Conservation (phyloP, 331 rosid genomes). For the Malus hybrid region DNA sequence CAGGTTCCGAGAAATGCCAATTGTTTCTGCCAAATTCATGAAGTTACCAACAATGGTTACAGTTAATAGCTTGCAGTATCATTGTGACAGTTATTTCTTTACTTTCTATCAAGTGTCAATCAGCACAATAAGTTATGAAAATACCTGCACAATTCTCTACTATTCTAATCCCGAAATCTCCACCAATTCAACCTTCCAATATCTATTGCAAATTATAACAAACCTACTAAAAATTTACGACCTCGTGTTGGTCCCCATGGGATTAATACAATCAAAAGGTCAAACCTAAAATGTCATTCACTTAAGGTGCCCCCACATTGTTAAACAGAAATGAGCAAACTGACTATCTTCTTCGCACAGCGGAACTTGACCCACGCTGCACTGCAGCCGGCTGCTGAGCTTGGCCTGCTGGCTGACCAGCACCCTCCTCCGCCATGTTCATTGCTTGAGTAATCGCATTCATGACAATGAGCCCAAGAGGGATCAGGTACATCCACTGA, state of each 20-base stretch:
- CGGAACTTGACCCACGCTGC: constrained; percentile 69
- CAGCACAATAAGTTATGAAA: neutral
- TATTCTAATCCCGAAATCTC: neutral
- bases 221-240: constrained; percentile 7
- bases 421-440: constrained; percentile 87
- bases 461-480: constrained; percentile 94
- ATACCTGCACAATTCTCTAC: neutral
- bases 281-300: constrained; percentile 14
- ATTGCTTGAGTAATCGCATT: constrained; percentile 93
- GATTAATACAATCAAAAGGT: constrained; percentile 12
- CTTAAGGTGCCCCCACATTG: neutral
- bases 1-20: too few relatives aligned
- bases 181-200: neutral
- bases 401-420: constrained; percentile 49
- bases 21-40: neutral
- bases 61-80: neutral
- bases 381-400: constrained; percentile 55
- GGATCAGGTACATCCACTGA: constrained; percentile 98
- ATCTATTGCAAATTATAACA: neutral
- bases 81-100: neutral
- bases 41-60: neutral
- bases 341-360: constrained; percentile 62
- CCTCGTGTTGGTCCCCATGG: constrained; percentile 8
- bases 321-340: constrained; percentile 10
- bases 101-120: neutral